Evolutionary conservation across 2,329 filamentous ascomycete species (phyloP).

Genomic region (Aphanocladium album): DNA sequence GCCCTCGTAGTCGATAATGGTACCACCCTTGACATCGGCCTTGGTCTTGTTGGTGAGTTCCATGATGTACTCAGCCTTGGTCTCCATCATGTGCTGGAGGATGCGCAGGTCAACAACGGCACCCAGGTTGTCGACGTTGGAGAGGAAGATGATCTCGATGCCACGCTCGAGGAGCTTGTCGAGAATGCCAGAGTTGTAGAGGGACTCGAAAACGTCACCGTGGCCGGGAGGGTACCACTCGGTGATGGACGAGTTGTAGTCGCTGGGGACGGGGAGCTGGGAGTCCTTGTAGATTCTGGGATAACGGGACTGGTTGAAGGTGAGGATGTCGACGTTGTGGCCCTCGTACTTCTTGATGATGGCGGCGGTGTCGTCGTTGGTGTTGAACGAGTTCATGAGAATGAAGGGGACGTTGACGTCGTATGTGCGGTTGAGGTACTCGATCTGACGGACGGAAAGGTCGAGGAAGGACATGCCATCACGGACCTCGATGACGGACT

Average conservation of each 20-base stretch:
- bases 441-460: constrained; percentile 96
- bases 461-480: constrained; percentile 99
- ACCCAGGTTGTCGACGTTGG: constrained; percentile 97
- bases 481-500: constrained; percentile 98
- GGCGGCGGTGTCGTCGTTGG: constrained; percentile 92
- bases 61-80: constrained; percentile 98
- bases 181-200: constrained; percentile 98
- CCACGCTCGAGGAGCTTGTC: constrained; percentile 93
- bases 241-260: constrained; percentile 76
- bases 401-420: constrained; percentile 96
- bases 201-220: constrained; percentile 98
- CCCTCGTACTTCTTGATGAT: constrained; percentile 99
- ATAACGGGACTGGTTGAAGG: constrained; percentile 99
- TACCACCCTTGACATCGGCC: constrained; percentile 99
- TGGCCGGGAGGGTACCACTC: constrained; percentile 99
- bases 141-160: constrained; percentile 97
- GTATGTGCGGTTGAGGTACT: constrained; percentile 98
- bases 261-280: constrained; percentile 90
- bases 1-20: constrained; percentile 99
- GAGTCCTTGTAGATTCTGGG: constrained; percentile 98
- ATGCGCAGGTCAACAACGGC: constrained; percentile 97
- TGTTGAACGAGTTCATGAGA: constrained; percentile 99
- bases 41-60: constrained; percentile 99
- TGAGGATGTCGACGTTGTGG: constrained; percentile 98
- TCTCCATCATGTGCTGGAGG: constrained; percentile 98